Evolutionary conservation across 2,329 filamentous ascomycete genomes (phyloP), one percentile per base, ranked within the genome.

Genomic region (Nemania bipapillata): DNA sequence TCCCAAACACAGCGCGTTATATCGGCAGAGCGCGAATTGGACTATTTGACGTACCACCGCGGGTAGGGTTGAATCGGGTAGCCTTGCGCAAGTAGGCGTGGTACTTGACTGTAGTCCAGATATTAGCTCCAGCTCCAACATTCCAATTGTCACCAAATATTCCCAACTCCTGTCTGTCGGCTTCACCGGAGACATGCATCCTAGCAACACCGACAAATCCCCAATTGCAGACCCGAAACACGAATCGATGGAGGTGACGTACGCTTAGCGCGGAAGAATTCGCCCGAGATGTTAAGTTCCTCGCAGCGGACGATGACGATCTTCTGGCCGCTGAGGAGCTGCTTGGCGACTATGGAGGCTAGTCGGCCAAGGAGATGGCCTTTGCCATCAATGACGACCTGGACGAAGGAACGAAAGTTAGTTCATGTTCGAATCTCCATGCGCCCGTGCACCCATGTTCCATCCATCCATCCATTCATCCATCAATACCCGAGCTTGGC

Each of bases 251-350:
- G 73, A 72, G 75, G 74, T 74, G 81, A 97, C 95, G 86, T 97
- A 99, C 96, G 92, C 92, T 99, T 99, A 79, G 95, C 91, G 85
- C 96, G 94, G 92, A 99, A 99, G 93, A 99, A 99, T 89, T 98
- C 96, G 87, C 96, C 96, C 79, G 96, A 99, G 90, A 99, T 99
- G 91, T 99, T 99, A 85, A 99, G 91, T 80, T 93, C 94, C 88
- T 99, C 96, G 87, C 92, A 96, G 89, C 96, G 93, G 84, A 99
- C 96, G 79, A 99, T 88, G 81, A 98, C 95, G 83, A 99, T 96
- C 92, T 98, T 98, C 89, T 98, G 95, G 84, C 95, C 95, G 86
- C 91, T 96, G 80, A 98, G 92, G 82, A 98, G 91, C 89, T 98
- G 95, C 92, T 98, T 98, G 84, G 95, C 95, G 82, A 98, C 94